Percentiles rank a stretch among this genome's conserved stretches.
phyloP scores from a whole-genome alignment of 2,329 filamentous ascomycete genomes.

The Fusarium brachygibbosum region DNA sequence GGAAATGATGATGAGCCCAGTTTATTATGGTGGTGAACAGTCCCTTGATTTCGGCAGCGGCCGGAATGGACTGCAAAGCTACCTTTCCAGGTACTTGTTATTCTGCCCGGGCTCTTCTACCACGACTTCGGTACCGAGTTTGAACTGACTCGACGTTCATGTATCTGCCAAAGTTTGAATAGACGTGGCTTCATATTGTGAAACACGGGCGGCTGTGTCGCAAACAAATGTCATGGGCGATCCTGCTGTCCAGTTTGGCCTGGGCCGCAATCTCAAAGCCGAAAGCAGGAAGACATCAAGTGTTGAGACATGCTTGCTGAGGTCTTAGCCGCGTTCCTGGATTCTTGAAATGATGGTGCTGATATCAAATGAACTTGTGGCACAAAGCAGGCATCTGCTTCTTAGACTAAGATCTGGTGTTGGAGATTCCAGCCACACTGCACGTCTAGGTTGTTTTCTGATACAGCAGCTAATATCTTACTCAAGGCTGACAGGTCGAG shows the following conservation, averaged over 20 bases:
- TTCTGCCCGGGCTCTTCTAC: background rate
- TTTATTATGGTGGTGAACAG: slow-evolving; percentile 13
- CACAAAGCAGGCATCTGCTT: slow-evolving; percentile 18
- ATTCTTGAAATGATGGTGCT: slow-evolving; percentile 23
- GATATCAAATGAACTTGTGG: slow-evolving; percentile 1
- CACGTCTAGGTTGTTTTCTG: slow-evolving; percentile 26
- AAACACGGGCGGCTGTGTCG: slow-evolving; percentile 23
- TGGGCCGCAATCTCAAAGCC: slow-evolving; percentile 28
- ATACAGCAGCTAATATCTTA: background rate
- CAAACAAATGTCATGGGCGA: slow-evolving; percentile 13
- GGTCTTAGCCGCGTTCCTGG: slow-evolving; percentile 29
- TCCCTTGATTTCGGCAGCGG: slow-evolving; percentile 30
- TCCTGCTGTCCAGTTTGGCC: slow-evolving; percentile 12
- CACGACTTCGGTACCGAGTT: slow-evolving; percentile 24
- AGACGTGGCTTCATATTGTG: slow-evolving; percentile 31
- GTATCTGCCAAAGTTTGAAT: background rate
- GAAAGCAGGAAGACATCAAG: slow-evolving; percentile 31
- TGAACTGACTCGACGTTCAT: slow-evolving; percentile 5
- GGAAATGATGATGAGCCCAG: slow-evolving; percentile 20
- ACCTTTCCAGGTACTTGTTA: background rate
- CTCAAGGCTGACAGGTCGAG: slow-evolving; percentile 15
- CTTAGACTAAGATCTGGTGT: slow-evolving; percentile 13
- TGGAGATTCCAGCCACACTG: slow-evolving; percentile 29
- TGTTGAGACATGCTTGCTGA: slow-evolving; percentile 31
- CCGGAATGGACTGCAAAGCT: slow-evolving; percentile 27